phyloP scores from a whole-genome alignment of 139 green algal genomes.

The Astrephomene gubernaculifera region DNA sequence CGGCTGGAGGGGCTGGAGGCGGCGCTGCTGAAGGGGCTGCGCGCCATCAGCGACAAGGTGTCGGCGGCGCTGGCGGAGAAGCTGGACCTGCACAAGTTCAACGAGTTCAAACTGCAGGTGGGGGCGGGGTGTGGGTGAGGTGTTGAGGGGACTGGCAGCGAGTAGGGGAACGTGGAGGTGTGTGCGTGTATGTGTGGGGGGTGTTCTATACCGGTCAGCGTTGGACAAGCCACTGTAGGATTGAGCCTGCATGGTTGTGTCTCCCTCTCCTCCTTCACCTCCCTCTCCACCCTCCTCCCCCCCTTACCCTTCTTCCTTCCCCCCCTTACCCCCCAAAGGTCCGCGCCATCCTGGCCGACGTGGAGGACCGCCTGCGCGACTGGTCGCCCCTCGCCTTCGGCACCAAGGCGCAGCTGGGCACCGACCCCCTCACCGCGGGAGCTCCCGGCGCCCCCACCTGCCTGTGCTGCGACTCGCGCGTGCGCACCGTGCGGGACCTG shows the following conservation, averaged over 20 bases:
- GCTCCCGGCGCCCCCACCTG: conserved; percentile 47
- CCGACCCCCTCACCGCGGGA: conserved; percentile 6
- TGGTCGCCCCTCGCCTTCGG: conserved; percentile 51
- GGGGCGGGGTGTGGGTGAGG: no score
- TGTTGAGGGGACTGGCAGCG: no score
- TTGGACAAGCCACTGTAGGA: no score
- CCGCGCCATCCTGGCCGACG: conserved; percentile 56
- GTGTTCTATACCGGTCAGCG: no score
- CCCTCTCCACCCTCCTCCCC: no score
- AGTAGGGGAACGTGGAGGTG: no score
- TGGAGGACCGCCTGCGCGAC: conserved; percentile 58
- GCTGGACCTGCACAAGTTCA: conserved; percentile 55
- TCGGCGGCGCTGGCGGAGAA: conserved; percentile 59
- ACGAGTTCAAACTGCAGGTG: conserved; percentile 62
- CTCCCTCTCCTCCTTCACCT: no score
- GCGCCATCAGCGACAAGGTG: conserved; percentile 62
- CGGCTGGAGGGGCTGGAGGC: conserved; percentile 52
- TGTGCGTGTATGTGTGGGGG: no score
- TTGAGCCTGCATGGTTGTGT: no score
- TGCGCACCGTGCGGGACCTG: conserved; percentile 55
- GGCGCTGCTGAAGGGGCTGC: conserved; percentile 60
- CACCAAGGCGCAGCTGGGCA: conserved; percentile 54
- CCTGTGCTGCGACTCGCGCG: conserved; percentile 59
- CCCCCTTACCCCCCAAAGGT: conserved; percentile 26
- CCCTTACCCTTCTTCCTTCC: no score